A percentile compares a stretch with the other conserved stretches of the same genome.
Evolutionary conservation across 2,329 filamentous ascomycete species (phyloP).

Genomic region (Cladorrhinum sp.): DNA sequence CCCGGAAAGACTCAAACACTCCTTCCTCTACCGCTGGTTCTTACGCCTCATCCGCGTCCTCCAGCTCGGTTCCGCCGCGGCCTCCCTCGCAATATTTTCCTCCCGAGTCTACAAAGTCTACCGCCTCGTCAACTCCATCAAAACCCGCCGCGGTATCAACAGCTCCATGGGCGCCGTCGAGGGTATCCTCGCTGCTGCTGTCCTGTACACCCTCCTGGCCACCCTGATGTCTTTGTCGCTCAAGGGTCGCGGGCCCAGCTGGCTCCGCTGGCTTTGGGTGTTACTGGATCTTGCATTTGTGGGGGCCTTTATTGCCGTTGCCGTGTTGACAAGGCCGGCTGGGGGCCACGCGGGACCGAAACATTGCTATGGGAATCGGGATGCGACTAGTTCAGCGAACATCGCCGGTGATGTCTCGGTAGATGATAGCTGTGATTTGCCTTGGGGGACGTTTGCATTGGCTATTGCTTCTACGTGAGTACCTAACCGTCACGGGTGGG

Average conservation of each 20-base stretch:
- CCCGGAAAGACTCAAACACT: constrained; percentile 19
- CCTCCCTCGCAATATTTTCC: constrained; percentile 44
- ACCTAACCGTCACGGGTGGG: neutral
- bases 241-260: constrained; percentile 32
- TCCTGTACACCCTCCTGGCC: constrained; percentile 40
- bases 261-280: constrained; percentile 40
- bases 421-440: constrained; percentile 36
- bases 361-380: constrained; percentile 28
- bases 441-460: constrained; percentile 42
- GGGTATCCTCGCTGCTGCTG: constrained; percentile 44
- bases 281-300: constrained; percentile 40
- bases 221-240: constrained; percentile 36
- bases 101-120: constrained; percentile 39
- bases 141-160: constrained; percentile 35
- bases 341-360: constrained; percentile 33
- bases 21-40: constrained; percentile 26
- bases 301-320: constrained; percentile 43
- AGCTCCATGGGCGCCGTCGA: constrained; percentile 38
- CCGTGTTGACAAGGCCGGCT: constrained; percentile 38
- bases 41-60: constrained; percentile 39
- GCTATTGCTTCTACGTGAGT: constrained; percentile 45
- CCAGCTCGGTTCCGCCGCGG: constrained; percentile 43
- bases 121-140: constrained; percentile 32
- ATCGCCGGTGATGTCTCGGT: constrained; percentile 23
- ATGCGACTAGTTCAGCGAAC: constrained; percentile 8